Base-by-base conservation (phyloP, 441 rosid species). In the Syzygium syzygioides region DNA sequence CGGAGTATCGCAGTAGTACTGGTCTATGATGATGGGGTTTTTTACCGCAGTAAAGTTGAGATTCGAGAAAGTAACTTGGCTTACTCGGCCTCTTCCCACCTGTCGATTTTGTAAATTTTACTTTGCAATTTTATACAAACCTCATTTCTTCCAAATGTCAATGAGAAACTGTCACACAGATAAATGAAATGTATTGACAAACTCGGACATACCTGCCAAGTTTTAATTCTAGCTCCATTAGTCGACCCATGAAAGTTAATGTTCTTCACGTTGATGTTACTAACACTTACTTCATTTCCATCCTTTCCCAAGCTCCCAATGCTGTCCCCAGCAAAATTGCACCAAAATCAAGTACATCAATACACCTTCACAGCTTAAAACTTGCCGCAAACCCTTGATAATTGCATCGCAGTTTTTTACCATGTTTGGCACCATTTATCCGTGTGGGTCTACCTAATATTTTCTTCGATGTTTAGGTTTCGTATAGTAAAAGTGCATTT, bases 301-400 rank as follows among this genome's bases (percentile, higher is more conserved):
- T 86, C 89, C 86, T 90, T 91, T 17, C 95, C 98, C 79, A 96
- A 90, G 89, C 97, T 96, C 10, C 98, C 97, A 85, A 95, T 94
- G 90, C 97, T 94, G 92, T 86, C 55, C 52, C 18, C 83, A n/a
- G 14, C 18, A 79, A 79, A 76, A 41, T 79, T 79, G 19, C 30
- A 79, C 53, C 88, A 41, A 86, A 50, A 25, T 26, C 50, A 62
- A 0, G 55, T 2, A 10, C 37, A 11, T 48, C 48, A 37, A 66
- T 86, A 25, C 8, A 52, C 20, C n/a, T 64, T n/a, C 71, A 25
- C 26, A 48, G 60, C 60, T 41, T 19, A 45, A 1, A 26, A 55
- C 9, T 56, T 10, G 34, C 30, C 5, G n/a, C 50, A 87, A 57
- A 30, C 7, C 6, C 54, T 25, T 41, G 7, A 32, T 13, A 17